Percentiles rank a stretch among this genome's conserved stretches.
phyloP scores from a whole-genome alignment of 441 rosid genomes.

The Bocquillonia castaneifolia region DNA sequence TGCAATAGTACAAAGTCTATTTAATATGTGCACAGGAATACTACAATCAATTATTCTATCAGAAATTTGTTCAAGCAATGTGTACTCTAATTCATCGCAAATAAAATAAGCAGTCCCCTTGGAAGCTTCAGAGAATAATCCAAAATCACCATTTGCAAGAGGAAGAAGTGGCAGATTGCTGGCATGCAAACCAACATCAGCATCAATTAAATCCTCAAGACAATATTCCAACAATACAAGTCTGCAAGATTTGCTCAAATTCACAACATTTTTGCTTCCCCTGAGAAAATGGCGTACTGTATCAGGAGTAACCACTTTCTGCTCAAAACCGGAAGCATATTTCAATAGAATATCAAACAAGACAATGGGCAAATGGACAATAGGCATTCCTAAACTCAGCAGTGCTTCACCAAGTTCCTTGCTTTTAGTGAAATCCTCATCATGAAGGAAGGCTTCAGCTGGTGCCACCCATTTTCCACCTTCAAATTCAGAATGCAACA shows the following conservation, averaged over 20 bases:
- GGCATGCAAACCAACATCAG: slow-evolving; percentile 60
- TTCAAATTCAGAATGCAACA: slow-evolving; percentile 63
- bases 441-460: slow-evolving; percentile 80
- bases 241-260: slow-evolving; percentile 58
- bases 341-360: slow-evolving; percentile 75
- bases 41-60: slow-evolving; percentile 70
- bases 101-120: slow-evolving; percentile 59
- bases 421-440: slow-evolving; percentile 63
- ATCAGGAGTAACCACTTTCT: slow-evolving; percentile 89
- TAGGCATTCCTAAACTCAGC: slow-evolving; percentile 79
- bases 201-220: slow-evolving; percentile 89
- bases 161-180: slow-evolving; percentile 75
- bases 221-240: slow-evolving; percentile 89
- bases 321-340: slow-evolving; percentile 54
- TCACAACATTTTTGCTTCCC: slow-evolving; percentile 47
- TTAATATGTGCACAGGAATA: slow-evolving; percentile 54
- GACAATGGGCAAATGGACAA: slow-evolving; percentile 67
- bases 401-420: slow-evolving; percentile 78
- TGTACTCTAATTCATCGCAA: slow-evolving; percentile 70
- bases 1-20: slow-evolving; percentile 73
- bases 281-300: slow-evolving; percentile 70
- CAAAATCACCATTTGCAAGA: slow-evolving; percentile 84
- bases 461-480: slow-evolving; percentile 91
- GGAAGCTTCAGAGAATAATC: slow-evolving; percentile 53
- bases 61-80: slow-evolving; percentile 60